Conservation (phyloP, 2,329 filamentous ascomycete genomes). For the Zasmidium angulare region DNA sequence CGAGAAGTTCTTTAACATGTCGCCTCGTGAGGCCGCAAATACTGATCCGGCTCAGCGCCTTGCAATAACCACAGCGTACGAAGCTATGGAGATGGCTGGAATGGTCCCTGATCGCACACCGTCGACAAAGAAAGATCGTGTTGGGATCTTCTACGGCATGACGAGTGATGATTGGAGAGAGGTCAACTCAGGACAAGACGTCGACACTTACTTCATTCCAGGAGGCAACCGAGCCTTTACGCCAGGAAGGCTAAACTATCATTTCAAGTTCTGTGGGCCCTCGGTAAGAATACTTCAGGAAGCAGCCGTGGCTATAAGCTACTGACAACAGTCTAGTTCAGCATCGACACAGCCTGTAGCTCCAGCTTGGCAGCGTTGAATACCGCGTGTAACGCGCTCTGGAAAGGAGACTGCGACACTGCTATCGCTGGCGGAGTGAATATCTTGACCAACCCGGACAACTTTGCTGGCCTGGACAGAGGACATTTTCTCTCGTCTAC, state of each 20-base stretch:
- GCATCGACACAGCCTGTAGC: conserved; percentile 30
- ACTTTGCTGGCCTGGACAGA: conserved; percentile 13
- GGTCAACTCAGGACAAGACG: conserved; percentile 24
- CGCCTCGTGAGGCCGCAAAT: conserved; percentile 21
- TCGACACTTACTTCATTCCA: conserved; percentile 21
- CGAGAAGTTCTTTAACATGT: conserved; percentile 41
- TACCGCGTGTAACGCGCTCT: conserved; percentile 22
- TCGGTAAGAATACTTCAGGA: conserved; percentile 9
- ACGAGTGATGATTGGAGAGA: conserved; percentile 20
- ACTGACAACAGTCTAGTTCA: too few species aligned
- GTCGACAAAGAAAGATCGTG: conserved; percentile 1
- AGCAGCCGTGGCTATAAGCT: too few species aligned
- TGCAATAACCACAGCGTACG: neutral
- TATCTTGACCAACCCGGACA: conserved; percentile 27
- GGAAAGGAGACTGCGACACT: conserved; percentile 17
- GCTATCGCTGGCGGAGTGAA: conserved; percentile 28
- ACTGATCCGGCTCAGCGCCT: conserved; percentile 4
- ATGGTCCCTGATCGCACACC: conserved; percentile 4
- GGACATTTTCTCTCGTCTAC: neutral
- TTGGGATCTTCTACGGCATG: conserved; percentile 7
- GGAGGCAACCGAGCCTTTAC: conserved; percentile 21
- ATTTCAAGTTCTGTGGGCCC: conserved; percentile 29
- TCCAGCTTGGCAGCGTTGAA: conserved; percentile 25
- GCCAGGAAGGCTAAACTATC: conserved; percentile 26
- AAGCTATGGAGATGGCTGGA: conserved; percentile 8